Percentiles rank a stretch among this genome's conserved stretches.
Evolutionary conservation across 805 yeast genomes (phyloP).

Genomic region (Cyberlindnera lachancei): DNA sequence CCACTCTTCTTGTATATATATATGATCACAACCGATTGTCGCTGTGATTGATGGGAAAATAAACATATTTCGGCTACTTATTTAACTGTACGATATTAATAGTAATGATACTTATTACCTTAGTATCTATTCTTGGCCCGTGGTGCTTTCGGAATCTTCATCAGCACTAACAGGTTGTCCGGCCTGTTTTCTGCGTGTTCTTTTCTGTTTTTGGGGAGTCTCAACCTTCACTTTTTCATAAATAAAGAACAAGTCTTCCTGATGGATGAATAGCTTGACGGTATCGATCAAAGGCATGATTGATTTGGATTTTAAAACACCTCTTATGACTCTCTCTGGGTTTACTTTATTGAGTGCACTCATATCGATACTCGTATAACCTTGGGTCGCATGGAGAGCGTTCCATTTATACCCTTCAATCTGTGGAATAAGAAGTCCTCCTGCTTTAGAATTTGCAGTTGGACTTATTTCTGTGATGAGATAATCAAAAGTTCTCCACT

Average conservation of each 20-base stretch:
- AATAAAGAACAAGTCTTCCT: slow-evolving; percentile 7
- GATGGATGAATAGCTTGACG: slow-evolving; percentile 8
- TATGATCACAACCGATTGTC: no score
- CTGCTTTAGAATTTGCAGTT: slow-evolving; percentile 1
- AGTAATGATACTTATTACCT: no score
- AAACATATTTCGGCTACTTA: no score
- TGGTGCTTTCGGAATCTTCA: no score
- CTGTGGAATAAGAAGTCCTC: slow-evolving; percentile 21
- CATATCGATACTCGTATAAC: slow-evolving; percentile 34
- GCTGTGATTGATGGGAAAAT: no score
- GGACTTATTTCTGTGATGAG: slow-evolving; percentile 30
- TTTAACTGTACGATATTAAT: no score
- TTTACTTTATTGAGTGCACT: slow-evolving; percentile 8
- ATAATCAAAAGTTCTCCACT: slow-evolving; percentile 46
- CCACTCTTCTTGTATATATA: no score
- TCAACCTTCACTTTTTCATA: slow-evolving; percentile 10
- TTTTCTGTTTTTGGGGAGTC: not conserved
- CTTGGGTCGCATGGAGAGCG: slow-evolving; percentile 30
- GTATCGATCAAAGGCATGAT: slow-evolving; percentile 9
- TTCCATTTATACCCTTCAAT: slow-evolving; percentile 35
- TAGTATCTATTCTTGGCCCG: no score
- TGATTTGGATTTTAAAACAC: slow-evolving; percentile 6
- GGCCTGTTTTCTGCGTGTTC: not conserved
- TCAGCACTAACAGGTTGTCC: not conserved
- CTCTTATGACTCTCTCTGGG: slow-evolving; percentile 4